These are phyloP conservation scores for Naganishia albida DNA, from an alignment of 1,284 basidiomycete species.

Conservation along the genomic window DNA sequence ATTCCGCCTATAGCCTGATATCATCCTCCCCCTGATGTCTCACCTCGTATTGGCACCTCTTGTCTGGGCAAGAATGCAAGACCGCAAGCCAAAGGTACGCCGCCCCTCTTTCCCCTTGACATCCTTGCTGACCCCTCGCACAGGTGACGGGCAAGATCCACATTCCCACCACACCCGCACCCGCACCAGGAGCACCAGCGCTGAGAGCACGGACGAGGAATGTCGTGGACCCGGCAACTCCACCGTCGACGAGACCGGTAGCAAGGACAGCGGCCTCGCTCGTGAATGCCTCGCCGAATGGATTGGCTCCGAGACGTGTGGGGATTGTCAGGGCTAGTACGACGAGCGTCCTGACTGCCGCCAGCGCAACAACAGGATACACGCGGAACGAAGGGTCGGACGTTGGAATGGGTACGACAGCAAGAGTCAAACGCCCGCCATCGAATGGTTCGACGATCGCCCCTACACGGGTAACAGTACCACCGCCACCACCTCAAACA, in stretches of 20 bases:
- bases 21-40: no score
- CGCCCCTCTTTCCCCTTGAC: no score
- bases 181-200: neutral
- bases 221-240: neutral
- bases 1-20: no score
- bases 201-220: neutral
- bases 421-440: neutral
- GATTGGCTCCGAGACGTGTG: slow-evolving; percentile 7
- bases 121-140: no score
- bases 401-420: no score
- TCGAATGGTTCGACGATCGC: no score
- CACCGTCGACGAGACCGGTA: neutral
- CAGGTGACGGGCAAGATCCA: neutral
- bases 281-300: neutral
- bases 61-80: no score
- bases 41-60: no score
- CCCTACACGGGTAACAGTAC: no score
- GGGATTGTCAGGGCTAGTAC: slow-evolving; percentile 1
- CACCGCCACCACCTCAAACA: neutral
- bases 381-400: no score
- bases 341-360: slow-evolving; percentile 1
- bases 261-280: neutral
- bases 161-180: neutral
- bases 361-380: neutral
- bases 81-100: no score